These are phyloP conservation scores for Venturiaceae sp. DNA, from an alignment of 2,329 filamentous ascomycete genomes.

Conservation along the genomic window DNA sequence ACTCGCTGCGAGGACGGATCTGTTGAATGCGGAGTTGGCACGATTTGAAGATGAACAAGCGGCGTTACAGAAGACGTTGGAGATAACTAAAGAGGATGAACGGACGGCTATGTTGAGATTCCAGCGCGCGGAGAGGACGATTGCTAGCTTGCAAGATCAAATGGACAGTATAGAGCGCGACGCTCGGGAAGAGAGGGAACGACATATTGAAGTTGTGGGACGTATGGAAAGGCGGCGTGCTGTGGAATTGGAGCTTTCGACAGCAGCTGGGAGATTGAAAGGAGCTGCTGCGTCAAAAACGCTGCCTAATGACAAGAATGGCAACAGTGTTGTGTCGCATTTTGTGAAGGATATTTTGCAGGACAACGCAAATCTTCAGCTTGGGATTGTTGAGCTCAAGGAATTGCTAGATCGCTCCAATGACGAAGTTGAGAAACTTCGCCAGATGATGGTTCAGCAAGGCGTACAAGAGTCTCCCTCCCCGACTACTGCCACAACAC, in stretches of 20 bases:
- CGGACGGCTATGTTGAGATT: slow-evolving; percentile 72
- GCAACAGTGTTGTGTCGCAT: slow-evolving; percentile 72
- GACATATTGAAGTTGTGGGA: slow-evolving; percentile 68
- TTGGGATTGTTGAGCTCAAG: slow-evolving; percentile 81
- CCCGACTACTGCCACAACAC: slow-evolving; percentile 25
- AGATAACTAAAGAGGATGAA: slow-evolving; percentile 62
- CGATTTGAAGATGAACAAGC: slow-evolving; percentile 75
- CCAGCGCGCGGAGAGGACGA: slow-evolving; percentile 72
- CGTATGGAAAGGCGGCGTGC: slow-evolving; percentile 77
- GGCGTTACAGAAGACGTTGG: slow-evolving; percentile 57
- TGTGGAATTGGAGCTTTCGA: slow-evolving; percentile 73
- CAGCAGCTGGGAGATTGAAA: slow-evolving; percentile 70
- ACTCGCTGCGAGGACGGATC: slow-evolving; percentile 63
- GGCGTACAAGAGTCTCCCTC: slow-evolving; percentile 41
- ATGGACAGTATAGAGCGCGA: slow-evolving; percentile 83
- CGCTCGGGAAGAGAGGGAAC: slow-evolving; percentile 66
- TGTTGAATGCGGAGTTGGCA: slow-evolving; percentile 71
- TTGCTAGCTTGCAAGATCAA: slow-evolving; percentile 74
- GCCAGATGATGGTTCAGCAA: slow-evolving; percentile 72
- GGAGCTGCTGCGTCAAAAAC: slow-evolving; percentile 54
- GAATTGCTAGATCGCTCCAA: slow-evolving; percentile 89
- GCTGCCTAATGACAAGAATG: slow-evolving; percentile 34
- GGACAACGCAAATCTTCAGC: slow-evolving; percentile 88
- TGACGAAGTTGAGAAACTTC: slow-evolving; percentile 79
- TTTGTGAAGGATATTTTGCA: slow-evolving; percentile 93